Percentiles rank a stretch among this genome's conserved stretches.
phyloP scores from a whole-genome alignment of 2,329 filamentous ascomycete species.

The Colletotrichum filicis region DNA sequence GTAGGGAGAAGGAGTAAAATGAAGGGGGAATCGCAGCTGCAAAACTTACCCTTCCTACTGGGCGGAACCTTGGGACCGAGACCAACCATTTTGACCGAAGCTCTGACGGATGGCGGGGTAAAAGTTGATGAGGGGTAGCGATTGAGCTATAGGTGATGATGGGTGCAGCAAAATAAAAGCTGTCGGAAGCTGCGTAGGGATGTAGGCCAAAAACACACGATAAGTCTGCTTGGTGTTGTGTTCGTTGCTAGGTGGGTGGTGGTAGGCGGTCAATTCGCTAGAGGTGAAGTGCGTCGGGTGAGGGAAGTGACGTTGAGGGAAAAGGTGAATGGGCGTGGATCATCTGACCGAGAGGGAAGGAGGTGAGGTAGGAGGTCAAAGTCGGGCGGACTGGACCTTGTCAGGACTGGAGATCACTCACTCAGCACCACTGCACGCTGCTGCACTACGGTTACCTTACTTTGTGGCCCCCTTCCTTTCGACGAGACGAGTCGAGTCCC shows the following conservation, averaged over 20 bases:
- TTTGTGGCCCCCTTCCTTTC: background rate
- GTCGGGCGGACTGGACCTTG: constrained; percentile 12
- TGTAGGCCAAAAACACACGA: background rate
- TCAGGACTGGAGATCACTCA: constrained; percentile 15
- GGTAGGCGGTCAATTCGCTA: constrained; percentile 5
- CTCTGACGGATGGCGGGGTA: constrained; percentile 44
- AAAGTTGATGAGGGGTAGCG: constrained; percentile 33
- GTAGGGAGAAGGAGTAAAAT: constrained; percentile 14
- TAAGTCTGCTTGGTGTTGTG: background rate
- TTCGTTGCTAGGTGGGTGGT: background rate
- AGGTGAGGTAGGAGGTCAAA: constrained; percentile 12
- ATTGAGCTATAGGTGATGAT: background rate
- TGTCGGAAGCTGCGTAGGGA: background rate
- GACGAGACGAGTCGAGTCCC: constrained; percentile 10
- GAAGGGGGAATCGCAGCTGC: constrained; percentile 26
- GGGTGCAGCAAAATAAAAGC: background rate
- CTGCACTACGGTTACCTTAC: constrained; percentile 2
- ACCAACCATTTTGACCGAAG: constrained; percentile 58
- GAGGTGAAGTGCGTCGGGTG: constrained; percentile 6
- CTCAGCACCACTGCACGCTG: constrained; percentile 12
- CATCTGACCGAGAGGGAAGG: constrained; percentile 26
- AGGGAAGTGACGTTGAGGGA: constrained; percentile 32
- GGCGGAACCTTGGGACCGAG: constrained; percentile 62
- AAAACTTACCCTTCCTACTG: constrained; percentile 74
- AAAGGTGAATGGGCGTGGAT: constrained; percentile 31